Evolutionary conservation across 1,284 basidiomycete species (phyloP), one percentile per base, ranked within the genome.

Genomic region (Microbotryum violaceum): DNA sequence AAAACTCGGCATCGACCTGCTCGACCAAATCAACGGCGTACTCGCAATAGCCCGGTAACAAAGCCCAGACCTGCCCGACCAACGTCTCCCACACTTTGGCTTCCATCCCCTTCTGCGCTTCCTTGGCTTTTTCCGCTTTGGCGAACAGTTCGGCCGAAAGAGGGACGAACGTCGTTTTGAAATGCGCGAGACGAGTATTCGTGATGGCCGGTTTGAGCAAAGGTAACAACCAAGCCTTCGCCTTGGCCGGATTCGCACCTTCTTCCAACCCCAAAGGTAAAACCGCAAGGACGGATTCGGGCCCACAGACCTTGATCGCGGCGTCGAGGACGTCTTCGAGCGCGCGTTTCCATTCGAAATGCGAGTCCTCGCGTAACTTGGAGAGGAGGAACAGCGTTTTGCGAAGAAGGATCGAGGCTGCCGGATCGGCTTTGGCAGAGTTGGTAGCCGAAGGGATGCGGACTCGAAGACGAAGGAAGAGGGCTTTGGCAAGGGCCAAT

Each of bases 81-180:
- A 97, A 81, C 12, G 94, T 91, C 70, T 85, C 88, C 87, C 90
- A 97, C 52, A 97, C 85, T 77, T 97, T 97, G 21, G 87, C 88
- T 76, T 97, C 92, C 7, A 89, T 73, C 49, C 69, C 71, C 5
- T 80, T 77, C 64, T 88, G 86, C 0, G 89, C 87, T 6, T 45
- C 75, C 85, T 75, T 93, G 87, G 54, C 90, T 78, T 70, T 90
- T 57, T 61, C 74, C 65, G 54, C 72, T 54, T 71, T 72, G 61
- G 73, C 84, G 73, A 97, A 98, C 81, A 98, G 86, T 47, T 85
- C 82, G 75, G 97, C 93, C 47, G 91, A 96, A 45, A 98, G 78
- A 18, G 96, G 92, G 9, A 98, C 88, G 69, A 98, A 94, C 75
- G 89, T 89, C 4, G 82, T 81, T 20, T 91, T 81, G 73, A 98